A percentile compares a stretch with the other conserved stretches of the same genome.
Conservation (phyloP, 257 asterid species). For the Solanum verrucosum region DNA sequence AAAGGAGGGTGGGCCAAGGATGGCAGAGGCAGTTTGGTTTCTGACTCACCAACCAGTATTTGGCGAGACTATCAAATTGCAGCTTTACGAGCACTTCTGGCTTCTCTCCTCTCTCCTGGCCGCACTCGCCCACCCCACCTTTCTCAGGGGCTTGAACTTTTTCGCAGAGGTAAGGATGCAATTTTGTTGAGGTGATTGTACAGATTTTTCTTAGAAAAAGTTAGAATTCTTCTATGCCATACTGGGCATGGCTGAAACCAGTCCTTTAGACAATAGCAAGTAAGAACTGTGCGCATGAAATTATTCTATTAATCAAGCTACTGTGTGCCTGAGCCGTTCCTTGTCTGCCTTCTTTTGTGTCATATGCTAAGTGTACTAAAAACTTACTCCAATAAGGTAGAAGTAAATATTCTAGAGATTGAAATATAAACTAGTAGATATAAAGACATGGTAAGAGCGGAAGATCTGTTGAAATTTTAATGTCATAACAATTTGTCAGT, state of each 20-base stretch:
- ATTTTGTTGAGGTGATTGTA: background rate
- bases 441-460: background rate
- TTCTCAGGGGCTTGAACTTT: slow-evolving; percentile 52
- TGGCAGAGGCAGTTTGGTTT: slow-evolving; percentile 15
- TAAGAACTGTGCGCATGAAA: background rate
- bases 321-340: background rate
- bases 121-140: slow-evolving; percentile 60
- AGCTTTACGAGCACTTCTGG: slow-evolving; percentile 77
- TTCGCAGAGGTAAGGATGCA: slow-evolving; percentile 47
- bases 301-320: background rate
- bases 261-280: background rate
- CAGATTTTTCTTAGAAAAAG: background rate
- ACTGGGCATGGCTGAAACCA: background rate
- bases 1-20: slow-evolving; percentile 51
- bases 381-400: background rate
- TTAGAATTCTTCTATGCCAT: background rate
- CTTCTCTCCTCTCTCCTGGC: slow-evolving; percentile 81
- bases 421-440: background rate
- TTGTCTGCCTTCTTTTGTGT: background rate
- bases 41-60: slow-evolving; percentile 23
- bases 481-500: background rate
- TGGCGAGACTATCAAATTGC: slow-evolving; percentile 64
- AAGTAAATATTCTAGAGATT: background rate
- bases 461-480: background rate
- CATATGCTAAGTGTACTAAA: background rate